Evolutionary conservation across 2,329 filamentous ascomycete species (phyloP), one percentile per base, ranked within the genome.

Genomic region (Furcasterigmium sp.): DNA sequence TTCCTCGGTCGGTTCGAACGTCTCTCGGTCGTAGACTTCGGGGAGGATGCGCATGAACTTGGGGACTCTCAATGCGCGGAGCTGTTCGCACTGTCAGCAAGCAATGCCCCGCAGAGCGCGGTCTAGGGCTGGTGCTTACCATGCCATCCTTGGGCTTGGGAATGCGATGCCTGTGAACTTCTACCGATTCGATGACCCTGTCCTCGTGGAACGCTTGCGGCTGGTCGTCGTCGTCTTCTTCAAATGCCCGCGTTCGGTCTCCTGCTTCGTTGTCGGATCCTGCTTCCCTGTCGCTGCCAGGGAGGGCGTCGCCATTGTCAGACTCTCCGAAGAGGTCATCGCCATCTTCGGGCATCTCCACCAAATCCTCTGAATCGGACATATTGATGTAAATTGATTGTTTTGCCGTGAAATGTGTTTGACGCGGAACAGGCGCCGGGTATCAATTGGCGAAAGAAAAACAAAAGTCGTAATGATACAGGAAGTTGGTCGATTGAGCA

Each of bases 11-110:
- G 84, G 77, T 54, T 82, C 73, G 64, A 85, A 91, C 3, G 72
- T 80, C 37, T 80, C 76, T 32, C 79, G 67, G 41, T 81, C 72
- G 69, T 85, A 91, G 47, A 79, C 73, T 46, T 77, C 75, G 15
- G 86, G 83, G 34, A 85, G 73, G 50, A 90, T 73, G 41, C 78
- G 78, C 54, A 91, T 68, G 64, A 91, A 91, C 18, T 77, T 75
- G 23, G 87, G 87, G 2, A 91, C 73, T 51, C 82, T 83, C 54
- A 90, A 63, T 5, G 84, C 72, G 61, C 85, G 84, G 39, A 87
- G 70, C 84, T 87, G 39, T 7, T 25, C 2, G 5, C 11, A 8
- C n/a, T n/a, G 17, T 18, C 26, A 41, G 21, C 15, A 28, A 32
- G 18, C 19, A 38, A 8, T 5, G 2, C 3, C 6, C 14, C 23